A percentile compares a stretch with the other conserved stretches of the same genome.
These are phyloP conservation scores for Cladosporium sp. DNA, from an alignment of 2,329 filamentous ascomycete species.

Conservation along the genomic window DNA sequence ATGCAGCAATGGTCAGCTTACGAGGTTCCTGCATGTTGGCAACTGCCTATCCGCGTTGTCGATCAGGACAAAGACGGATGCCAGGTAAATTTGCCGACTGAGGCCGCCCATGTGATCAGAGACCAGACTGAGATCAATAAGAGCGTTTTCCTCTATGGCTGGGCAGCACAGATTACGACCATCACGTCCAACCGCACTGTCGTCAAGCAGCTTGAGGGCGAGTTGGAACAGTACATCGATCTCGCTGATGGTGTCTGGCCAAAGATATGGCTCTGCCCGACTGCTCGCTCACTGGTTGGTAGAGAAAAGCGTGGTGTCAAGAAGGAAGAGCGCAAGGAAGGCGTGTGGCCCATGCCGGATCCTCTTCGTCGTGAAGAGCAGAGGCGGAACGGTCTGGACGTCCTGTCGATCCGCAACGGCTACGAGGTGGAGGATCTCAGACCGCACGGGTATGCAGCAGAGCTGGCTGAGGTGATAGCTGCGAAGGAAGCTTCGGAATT, in stretches of 20 bases:
- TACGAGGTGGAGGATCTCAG: slow-evolving; percentile 32
- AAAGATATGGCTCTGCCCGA: slow-evolving; percentile 64
- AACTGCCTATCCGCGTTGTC: slow-evolving; percentile 62
- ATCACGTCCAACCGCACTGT: slow-evolving; percentile 70
- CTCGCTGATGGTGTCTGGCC: slow-evolving; percentile 57
- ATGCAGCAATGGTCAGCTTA: slow-evolving; percentile 54
- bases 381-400: slow-evolving; percentile 34
- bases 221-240: slow-evolving; percentile 55
- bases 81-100: slow-evolving; percentile 47
- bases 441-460: slow-evolving; percentile 30
- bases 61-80: slow-evolving; percentile 43
- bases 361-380: slow-evolving; percentile 33
- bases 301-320: slow-evolving; percentile 55
- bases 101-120: slow-evolving; percentile 46
- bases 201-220: slow-evolving; percentile 63
- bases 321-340: slow-evolving; percentile 27
- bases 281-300: slow-evolving; percentile 65
- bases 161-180: slow-evolving; percentile 63
- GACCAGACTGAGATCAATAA: slow-evolving; percentile 62
- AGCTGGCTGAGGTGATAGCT: slow-evolving; percentile 30
- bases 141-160: slow-evolving; percentile 73
- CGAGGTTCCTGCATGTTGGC: slow-evolving; percentile 53
- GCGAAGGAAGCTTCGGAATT: slow-evolving; percentile 28
- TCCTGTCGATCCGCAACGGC: slow-evolving; percentile 29
- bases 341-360: slow-evolving; percentile 32